These are phyloP conservation scores for Cerrena zonata DNA, from an alignment of 1,284 basidiomycete genomes.

Conservation along the genomic window DNA sequence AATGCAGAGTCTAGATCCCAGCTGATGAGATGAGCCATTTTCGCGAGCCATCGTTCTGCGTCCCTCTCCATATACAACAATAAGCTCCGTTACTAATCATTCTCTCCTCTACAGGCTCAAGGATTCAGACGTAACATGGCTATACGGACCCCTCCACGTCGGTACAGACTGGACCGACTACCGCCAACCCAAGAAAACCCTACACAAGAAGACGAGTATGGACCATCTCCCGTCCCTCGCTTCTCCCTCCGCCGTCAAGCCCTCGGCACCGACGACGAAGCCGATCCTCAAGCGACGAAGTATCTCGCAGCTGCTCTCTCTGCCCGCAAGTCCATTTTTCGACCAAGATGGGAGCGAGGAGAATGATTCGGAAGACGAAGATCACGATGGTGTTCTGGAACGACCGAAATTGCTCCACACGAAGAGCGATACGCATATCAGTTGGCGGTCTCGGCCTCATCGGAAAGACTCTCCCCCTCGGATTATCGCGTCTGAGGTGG, in stretches of 20 bases:
- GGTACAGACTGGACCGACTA: conserved; percentile 69
- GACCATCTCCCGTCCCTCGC: too few species aligned
- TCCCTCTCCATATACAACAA: too few species aligned
- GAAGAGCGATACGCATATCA: conserved; percentile 79
- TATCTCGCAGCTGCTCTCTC: conserved; percentile 80
- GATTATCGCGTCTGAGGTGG: conserved; percentile 29
- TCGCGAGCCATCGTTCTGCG: too few species aligned
- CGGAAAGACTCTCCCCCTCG: conserved; percentile 66
- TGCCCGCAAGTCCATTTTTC: conserved; percentile 53
- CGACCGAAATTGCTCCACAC: conserved; percentile 69
- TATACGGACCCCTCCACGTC: conserved; percentile 94
- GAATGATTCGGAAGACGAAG: conserved; percentile 19
- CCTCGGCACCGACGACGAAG: conserved; percentile 44
- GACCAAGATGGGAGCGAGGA: conserved; percentile 37
- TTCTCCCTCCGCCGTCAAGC: conserved; percentile 22
- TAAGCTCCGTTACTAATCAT: background rate
- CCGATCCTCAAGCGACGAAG: conserved; percentile 96
- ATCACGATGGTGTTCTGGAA: conserved; percentile 25
- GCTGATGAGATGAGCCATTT: too few species aligned
- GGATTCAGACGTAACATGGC: conserved; percentile 98
- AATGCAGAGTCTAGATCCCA: too few species aligned
- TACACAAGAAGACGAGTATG: conserved; percentile 22
- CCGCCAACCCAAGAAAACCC: conserved; percentile 11
- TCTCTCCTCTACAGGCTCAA: conserved; percentile 78
- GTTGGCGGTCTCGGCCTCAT: conserved; percentile 48